Percentiles rank a stretch among this genome's conserved stretches.
phyloP scores from a whole-genome alignment of 164 flowering plant genomes.

The Malania oleifera region DNA sequence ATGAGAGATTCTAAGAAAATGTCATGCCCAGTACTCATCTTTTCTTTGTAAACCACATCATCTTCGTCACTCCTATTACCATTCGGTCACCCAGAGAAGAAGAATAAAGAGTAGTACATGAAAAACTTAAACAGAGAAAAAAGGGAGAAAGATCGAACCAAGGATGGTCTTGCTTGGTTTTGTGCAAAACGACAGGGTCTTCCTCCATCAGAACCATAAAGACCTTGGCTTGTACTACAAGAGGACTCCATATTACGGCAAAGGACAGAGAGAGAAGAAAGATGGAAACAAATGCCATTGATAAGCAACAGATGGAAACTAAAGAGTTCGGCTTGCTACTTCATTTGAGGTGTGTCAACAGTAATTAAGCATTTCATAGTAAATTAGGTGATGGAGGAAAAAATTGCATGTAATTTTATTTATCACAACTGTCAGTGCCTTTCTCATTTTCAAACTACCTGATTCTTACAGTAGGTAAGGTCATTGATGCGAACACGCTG shows the following conservation, averaged over 20 bases:
- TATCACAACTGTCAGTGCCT: constrained; percentile 14
- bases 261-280: constrained; percentile 13
- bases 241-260: constrained; percentile 11
- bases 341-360: neutral
- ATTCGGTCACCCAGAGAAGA: too few species aligned
- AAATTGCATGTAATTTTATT: constrained; percentile 11
- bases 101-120: too few species aligned
- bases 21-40: constrained; percentile 29
- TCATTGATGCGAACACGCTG: too few species aligned
- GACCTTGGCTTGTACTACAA: constrained; percentile 26
- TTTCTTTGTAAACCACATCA: constrained; percentile 28
- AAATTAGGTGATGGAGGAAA: neutral
- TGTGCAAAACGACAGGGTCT: constrained; percentile 28
- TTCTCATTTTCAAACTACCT: constrained; percentile 31
- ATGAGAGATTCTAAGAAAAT: constrained; percentile 36
- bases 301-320: too few species aligned
- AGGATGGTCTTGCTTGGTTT: constrained; percentile 7
- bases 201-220: constrained; percentile 45
- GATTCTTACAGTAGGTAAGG: too few species aligned
- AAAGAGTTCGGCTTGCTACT: too few species aligned
- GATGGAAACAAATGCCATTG: constrained; percentile 13
- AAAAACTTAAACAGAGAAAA: neutral
- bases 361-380: neutral
- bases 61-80: constrained; percentile 30
- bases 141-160: constrained; percentile 16